Evolutionary conservation across 306 rosid genomes (phyloP), one percentile per base, ranked within the genome.

Genomic region (Elaeagnus macrophylla): DNA sequence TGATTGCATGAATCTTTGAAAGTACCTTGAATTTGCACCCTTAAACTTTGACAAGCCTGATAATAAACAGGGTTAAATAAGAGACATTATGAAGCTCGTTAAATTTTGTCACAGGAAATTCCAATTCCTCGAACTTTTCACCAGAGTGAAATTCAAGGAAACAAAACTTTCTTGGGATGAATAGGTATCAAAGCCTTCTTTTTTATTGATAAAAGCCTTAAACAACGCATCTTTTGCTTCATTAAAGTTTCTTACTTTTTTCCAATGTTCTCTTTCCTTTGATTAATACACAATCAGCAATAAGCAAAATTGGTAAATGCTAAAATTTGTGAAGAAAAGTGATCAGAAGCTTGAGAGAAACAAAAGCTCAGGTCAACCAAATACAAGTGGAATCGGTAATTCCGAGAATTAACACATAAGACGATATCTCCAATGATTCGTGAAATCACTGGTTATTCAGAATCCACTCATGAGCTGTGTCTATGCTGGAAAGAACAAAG

Each of bases 181-280:
- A 56, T 83, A 86, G 82, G 84, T 64, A 86, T 90, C 85, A 58
- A 66, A 73, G 54, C 75, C 76, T 54, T 77, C 71, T 25, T 25
- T 25, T 25, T 25, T 5, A 25, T 25, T 5, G 32, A 25, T 25
- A 25, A 25, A 25, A 25, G 32, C 32, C 32, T 3, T 25, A 25
- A 25, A 25, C 32, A 25, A 25, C 32, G 32, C 32, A 25, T 25
- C 32, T 25, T 5, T 5, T 25, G 32, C 32, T 25, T 25, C 32
- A 5, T 25, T 25, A 25, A 25, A 25, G 32, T 25, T 25, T 54
- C 61, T 62, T 61, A 37, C 53, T 56, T 39, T 8, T 25, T 20
- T 7, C 0, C n/a, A 61, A 12, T 25, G 2, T 25, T 25, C 32
- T 3, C 32, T 25, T 25, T 25, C 32, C 32, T 2, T 25, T 25